Evolutionary conservation across 2,329 filamentous ascomycete species (phyloP).

Genomic region (Ceratocystiopsis sp.): DNA sequence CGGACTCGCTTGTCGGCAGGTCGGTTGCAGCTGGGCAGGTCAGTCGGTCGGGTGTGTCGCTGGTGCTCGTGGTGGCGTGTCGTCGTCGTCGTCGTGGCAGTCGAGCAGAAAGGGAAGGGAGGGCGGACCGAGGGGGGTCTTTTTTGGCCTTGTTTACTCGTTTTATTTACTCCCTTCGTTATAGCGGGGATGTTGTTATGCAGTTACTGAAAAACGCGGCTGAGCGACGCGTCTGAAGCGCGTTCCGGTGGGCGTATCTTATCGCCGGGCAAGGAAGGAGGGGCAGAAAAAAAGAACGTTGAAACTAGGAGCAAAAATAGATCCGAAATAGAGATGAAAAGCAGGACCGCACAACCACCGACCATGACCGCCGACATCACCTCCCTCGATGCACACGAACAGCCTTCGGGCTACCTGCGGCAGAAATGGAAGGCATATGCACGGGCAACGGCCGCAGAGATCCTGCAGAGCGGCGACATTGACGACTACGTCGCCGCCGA

Average conservation of each 20-base stretch:
- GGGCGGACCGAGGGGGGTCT: slow-evolving; percentile 1
- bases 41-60: neutral
- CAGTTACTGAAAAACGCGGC: neutral
- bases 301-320: neutral
- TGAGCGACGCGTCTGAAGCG: neutral
- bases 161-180: slow-evolving; percentile 1
- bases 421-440: slow-evolving; percentile 60
- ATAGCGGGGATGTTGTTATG: neutral
- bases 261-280: neutral
- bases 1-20: no score
- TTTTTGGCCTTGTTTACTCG: slow-evolving; percentile 2
- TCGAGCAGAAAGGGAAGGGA: neutral
- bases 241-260: neutral
- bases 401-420: slow-evolving; percentile 54
- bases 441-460: slow-evolving; percentile 33
- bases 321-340: neutral
- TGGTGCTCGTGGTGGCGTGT: slow-evolving; percentile 1
- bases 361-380: slow-evolving; percentile 26
- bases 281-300: neutral
- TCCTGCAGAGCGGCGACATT: slow-evolving; percentile 38
- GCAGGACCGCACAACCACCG: neutral
- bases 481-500: slow-evolving; percentile 29
- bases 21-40: no score
- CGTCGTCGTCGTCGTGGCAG: slow-evolving; percentile 1
- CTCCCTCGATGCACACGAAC: slow-evolving; percentile 57